Conservation (phyloP, 495 filamentous ascomycete genomes). For the Pseudoneurospora amorphoporcata region DNA sequence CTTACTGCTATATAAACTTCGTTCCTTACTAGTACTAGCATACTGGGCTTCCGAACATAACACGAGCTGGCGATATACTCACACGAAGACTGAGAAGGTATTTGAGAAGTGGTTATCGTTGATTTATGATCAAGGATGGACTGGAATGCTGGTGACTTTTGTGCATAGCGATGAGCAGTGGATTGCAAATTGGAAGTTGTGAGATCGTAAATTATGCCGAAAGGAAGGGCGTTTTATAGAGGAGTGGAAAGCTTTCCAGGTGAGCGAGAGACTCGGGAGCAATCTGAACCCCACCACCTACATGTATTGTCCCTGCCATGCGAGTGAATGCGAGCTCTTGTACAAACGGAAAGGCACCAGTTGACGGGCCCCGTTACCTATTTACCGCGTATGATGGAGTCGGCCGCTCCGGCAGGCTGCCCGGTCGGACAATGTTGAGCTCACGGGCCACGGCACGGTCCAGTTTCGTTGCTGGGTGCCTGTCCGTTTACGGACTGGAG, state of each 20-base stretch:
- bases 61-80: no score
- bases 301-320: not conserved
- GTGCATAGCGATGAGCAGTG: not conserved
- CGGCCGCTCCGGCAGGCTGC: not conserved
- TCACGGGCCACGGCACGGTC: not conserved
- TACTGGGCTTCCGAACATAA: no score
- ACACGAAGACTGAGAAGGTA: no score
- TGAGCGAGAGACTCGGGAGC: not conserved
- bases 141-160: not conserved
- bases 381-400: not conserved
- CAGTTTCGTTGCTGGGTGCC: not conserved
- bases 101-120: not conserved
- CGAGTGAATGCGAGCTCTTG: not conserved
- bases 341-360: not conserved
- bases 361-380: not conserved
- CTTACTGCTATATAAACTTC: no score
- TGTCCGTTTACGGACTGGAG: not conserved
- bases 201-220: not conserved
- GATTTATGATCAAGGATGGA: not conserved
- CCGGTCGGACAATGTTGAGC: not conserved
- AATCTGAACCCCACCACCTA: not conserved
- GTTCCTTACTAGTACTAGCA: no score
- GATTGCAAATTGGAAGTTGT: not conserved
- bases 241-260: not conserved
- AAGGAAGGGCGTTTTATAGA: not conserved